Conservation (phyloP, 176 grass and related monocot species). For the Elymus sibiricus region DNA sequence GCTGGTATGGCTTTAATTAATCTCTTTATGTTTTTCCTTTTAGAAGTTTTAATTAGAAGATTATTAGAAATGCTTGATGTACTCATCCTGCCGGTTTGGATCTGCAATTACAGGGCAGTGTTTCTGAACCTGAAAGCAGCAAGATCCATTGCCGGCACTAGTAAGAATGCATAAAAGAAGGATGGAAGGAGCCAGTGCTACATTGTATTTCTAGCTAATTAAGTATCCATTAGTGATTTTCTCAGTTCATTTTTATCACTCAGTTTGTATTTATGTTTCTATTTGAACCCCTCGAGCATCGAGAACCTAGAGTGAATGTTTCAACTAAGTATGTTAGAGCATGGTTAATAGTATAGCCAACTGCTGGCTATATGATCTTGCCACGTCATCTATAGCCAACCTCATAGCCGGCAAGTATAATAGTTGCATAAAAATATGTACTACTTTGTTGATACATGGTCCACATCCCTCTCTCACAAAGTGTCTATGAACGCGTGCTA, state of each 20-base stretch:
- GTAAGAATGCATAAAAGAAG: conserved; percentile 51
- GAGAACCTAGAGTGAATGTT: neutral
- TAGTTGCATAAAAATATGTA: too few relatives aligned
- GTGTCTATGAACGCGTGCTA: too few relatives aligned
- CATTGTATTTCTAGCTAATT: neutral
- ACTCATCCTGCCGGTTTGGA: conserved; percentile 28
- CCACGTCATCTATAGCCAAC: too few relatives aligned
- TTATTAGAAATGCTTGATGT: neutral
- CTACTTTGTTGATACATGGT: too few relatives aligned
- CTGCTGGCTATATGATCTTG: too few relatives aligned
- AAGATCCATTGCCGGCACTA: conserved; percentile 45
- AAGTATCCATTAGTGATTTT: neutral
- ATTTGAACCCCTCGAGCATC: neutral
- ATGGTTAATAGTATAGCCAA: too few relatives aligned
- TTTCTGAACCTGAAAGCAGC: conserved; percentile 89
- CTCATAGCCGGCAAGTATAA: too few relatives aligned
- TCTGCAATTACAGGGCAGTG: conserved; percentile 49
- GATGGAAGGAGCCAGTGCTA: neutral
- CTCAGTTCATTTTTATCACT: neutral
- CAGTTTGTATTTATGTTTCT: neutral
- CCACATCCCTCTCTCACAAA: too few relatives aligned
- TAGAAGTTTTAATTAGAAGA: neutral
- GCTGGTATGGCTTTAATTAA: conserved; percentile 47
- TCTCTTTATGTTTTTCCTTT: neutral
- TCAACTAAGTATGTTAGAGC: neutral